Percentiles rank a stretch among this genome's conserved stretches.
Evolutionary conservation across 495 filamentous ascomycete genomes (phyloP).

Genomic region (Lasiosphaeria miniovina): DNA sequence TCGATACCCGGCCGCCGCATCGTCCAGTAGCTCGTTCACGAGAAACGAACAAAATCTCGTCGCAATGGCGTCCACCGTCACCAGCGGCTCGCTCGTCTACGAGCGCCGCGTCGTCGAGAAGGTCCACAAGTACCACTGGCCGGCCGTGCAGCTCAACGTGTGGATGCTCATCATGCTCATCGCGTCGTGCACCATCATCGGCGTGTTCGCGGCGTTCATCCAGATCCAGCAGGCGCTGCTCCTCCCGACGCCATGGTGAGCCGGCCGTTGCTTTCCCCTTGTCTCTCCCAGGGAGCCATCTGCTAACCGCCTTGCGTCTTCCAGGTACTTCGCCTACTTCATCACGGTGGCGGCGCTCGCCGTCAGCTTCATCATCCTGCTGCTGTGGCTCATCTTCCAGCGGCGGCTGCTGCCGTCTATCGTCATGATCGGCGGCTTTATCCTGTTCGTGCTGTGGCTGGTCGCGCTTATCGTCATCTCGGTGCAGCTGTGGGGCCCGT

Average conservation of each 20-base stretch:
- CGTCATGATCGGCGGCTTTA: constrained; percentile 86
- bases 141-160: constrained; percentile 84
- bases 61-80: constrained; percentile 43
- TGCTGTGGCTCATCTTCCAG: constrained; percentile 71
- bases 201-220: constrained; percentile 84
- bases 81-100: constrained; percentile 40
- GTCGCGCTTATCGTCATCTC: constrained; percentile 86
- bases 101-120: constrained; percentile 38
- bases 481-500: constrained; percentile 83
- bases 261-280: constrained; percentile 14
- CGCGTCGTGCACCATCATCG: constrained; percentile 73
- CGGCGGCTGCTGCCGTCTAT: constrained; percentile 82
- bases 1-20: too few species aligned
- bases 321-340: constrained; percentile 93
- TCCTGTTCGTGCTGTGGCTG: constrained; percentile 89
- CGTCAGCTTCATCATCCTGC: constrained; percentile 68
- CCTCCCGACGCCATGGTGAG: constrained; percentile 79
- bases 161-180: constrained; percentile 89
- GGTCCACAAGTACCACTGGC: constrained; percentile 85
- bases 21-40: too few species aligned
- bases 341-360: constrained; percentile 67
- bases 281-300: neutral
- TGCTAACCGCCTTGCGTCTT: neutral
- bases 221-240: constrained; percentile 68
- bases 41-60: constrained; percentile 4